Evolutionary conservation across 768 basidiomycete genomes (phyloP).

Genomic region (Collybiopsis confluens): DNA sequence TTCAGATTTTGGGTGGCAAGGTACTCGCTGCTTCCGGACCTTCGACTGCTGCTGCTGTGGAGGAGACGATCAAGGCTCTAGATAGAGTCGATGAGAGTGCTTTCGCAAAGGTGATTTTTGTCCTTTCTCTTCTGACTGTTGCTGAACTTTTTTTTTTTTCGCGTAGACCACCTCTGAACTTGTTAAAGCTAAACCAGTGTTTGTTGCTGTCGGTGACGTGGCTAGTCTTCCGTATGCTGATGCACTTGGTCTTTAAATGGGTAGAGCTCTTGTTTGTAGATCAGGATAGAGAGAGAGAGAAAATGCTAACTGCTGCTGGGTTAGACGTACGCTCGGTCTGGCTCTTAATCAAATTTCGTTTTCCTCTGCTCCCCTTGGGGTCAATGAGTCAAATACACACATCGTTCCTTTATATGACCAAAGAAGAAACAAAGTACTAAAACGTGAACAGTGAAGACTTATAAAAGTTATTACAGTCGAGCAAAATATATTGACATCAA

Average conservation of each 20-base stretch:
- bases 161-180: conserved; percentile 67
- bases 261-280: too few species aligned
- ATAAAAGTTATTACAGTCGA: too few species aligned
- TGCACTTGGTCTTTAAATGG: conserved; percentile 70
- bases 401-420: too few species aligned
- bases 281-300: too few species aligned
- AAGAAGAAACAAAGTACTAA: too few species aligned
- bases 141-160: conserved; percentile 4
- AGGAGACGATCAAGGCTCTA: conserved; percentile 59
- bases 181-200: conserved; percentile 76
- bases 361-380: too few species aligned
- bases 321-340: too few species aligned
- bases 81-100: conserved; percentile 64
- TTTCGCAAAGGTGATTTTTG: conserved; percentile 61
- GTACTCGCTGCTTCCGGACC: conserved; percentile 54
- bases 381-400: too few species aligned
- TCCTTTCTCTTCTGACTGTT: not conserved
- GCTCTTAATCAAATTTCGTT: too few species aligned
- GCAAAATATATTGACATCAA: too few species aligned
- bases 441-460: too few species aligned
- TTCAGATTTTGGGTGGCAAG: conserved; percentile 59
- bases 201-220: conserved; percentile 80
- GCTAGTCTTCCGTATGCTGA: conserved; percentile 76
- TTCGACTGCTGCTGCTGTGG: conserved; percentile 33
- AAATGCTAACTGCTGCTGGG: too few species aligned